Evolutionary conservation across 2,329 filamentous ascomycete genomes (phyloP).

Genomic region (Hirsutella minnesotensis): DNA sequence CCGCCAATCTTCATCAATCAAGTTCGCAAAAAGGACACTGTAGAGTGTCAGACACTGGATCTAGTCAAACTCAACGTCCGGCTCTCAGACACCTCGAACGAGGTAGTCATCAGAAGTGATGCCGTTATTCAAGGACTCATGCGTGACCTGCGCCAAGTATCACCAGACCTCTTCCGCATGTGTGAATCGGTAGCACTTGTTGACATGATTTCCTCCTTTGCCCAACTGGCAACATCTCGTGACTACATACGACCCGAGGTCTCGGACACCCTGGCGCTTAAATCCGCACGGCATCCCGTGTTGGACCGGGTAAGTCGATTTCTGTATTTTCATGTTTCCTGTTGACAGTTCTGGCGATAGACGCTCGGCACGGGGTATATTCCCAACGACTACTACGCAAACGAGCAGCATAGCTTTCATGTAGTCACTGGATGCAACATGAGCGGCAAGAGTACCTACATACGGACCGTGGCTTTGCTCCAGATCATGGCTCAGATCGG

Average conservation of each 20-base stretch:
- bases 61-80: constrained; percentile 71
- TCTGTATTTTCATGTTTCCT: not conserved
- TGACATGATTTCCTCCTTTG: constrained; percentile 75
- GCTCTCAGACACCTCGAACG: constrained; percentile 70
- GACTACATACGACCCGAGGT: constrained; percentile 56
- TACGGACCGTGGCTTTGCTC: constrained; percentile 71
- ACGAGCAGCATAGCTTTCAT: constrained; percentile 71
- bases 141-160: constrained; percentile 55
- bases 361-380: constrained; percentile 59
- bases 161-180: constrained; percentile 66
- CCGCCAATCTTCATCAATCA: constrained; percentile 69
- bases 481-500: constrained; percentile 92
- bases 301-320: constrained; percentile 47
- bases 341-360: constrained; percentile 14
- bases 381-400: constrained; percentile 84
- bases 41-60: constrained; percentile 80
- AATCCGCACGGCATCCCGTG: constrained; percentile 66
- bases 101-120: constrained; percentile 76
- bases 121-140: constrained; percentile 62
- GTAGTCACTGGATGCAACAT: constrained; percentile 96
- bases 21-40: constrained; percentile 55
- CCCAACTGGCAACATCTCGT: constrained; percentile 54
- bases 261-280: constrained; percentile 57
- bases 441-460: constrained; percentile 96
- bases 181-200: constrained; percentile 79